These are phyloP conservation scores for Urtica urens DNA, from an alignment of 306 rosid species.

Conservation along the genomic window DNA sequence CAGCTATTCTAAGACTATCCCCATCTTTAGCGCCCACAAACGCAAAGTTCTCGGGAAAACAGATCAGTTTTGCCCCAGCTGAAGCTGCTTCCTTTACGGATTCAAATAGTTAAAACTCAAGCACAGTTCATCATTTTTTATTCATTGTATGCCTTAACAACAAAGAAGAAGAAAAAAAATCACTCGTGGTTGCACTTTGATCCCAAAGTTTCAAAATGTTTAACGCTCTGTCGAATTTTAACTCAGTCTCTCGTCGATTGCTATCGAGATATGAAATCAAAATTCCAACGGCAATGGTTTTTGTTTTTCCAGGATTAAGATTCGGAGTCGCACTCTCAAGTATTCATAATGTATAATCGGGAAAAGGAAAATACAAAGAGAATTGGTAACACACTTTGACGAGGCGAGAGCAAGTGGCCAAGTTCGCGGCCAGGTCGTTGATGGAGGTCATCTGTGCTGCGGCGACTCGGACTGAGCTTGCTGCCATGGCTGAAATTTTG, in stretches of 20 bases:
- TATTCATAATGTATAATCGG: not conserved
- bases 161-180: too few relatives aligned
- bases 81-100: constrained; percentile 73
- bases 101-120: too few relatives aligned
- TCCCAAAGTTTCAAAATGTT: too few relatives aligned
- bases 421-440: constrained; percentile 63
- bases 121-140: too few relatives aligned
- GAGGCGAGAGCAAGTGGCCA: constrained; percentile 68
- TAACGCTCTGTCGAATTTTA: too few relatives aligned
- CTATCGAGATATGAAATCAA: too few relatives aligned
- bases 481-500: constrained; percentile 44
- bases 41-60: constrained; percentile 85
- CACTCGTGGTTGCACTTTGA: too few relatives aligned
- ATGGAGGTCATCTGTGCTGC: constrained; percentile 93
- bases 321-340: too few relatives aligned
- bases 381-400: constrained; percentile 48
- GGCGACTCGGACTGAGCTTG: constrained; percentile 65
- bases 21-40: constrained; percentile 69
- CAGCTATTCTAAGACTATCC: constrained; percentile 55
- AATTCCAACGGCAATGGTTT: too few relatives aligned
- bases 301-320: too few relatives aligned
- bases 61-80: constrained; percentile 74
- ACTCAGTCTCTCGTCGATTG: too few relatives aligned
- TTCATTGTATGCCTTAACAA: too few relatives aligned
- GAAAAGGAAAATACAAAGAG: not conserved